These are phyloP conservation scores for Rhizophagus sp. DNA, from an alignment of 192 early-diverging fungal genomes.

Conservation along the genomic window DNA sequence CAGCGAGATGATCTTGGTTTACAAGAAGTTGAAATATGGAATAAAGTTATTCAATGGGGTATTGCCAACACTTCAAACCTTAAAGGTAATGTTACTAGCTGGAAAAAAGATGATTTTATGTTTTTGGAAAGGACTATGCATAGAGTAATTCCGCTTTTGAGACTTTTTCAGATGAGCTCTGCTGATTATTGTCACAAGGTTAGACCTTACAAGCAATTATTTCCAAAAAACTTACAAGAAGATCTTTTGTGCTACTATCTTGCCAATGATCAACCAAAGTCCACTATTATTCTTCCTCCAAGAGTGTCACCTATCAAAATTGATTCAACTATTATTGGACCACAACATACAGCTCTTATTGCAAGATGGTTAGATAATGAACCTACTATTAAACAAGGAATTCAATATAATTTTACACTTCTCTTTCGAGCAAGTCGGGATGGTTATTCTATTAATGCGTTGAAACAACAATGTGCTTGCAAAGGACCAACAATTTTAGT, in stretches of 20 bases:
- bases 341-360: neutral
- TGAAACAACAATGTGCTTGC: neutral
- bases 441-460: neutral
- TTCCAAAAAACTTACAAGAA: constrained; percentile 15
- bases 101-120: constrained; percentile 7
- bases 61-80: neutral
- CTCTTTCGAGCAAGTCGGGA: constrained; percentile 6
- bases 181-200: constrained; percentile 16
- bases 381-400: neutral
- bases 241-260: constrained; percentile 6
- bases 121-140: neutral
- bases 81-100: neutral
- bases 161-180: constrained; percentile 3
- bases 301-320: constrained; percentile 1
- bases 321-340: constrained; percentile 9
- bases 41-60: constrained; percentile 21
- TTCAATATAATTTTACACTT: neutral
- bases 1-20: constrained; percentile 15
- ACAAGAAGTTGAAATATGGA: constrained; percentile 4
- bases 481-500: neutral
- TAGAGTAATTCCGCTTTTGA: constrained; percentile 1
- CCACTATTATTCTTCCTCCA: neutral
- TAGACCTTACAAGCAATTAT: constrained; percentile 6
- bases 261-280: neutral
- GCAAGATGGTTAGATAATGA: constrained; percentile 5